Evolutionary conservation across 2,329 filamentous ascomycete species (phyloP), one percentile per base, ranked within the genome.

Genomic region (Talaromyces sp.): DNA sequence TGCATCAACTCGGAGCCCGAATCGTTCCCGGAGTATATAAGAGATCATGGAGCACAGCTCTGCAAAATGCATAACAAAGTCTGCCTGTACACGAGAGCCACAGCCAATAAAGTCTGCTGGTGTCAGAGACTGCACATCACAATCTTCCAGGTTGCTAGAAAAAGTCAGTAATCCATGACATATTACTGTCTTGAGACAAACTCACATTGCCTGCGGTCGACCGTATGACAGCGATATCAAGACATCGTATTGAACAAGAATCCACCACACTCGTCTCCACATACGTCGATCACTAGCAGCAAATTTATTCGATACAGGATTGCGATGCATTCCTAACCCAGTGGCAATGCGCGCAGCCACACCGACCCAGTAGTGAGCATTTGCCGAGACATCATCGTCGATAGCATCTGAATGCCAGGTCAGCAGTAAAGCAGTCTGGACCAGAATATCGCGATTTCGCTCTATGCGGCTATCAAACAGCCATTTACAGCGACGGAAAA

Each of bases 371-470:
- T 78, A 73, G 64, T 77, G 83, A 17, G 80, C 78, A 65, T 85
- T 84, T 44, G 81, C 80, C 4, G 81, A 73, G 7, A 84, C 79
- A 67, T 84, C 82, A 64, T 85, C 83, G 27, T 82, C 80, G 15
- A 80, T 78, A 9, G 70, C 71, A 55, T 85, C 81, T 1, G 81
- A 80, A 64, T 84, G 80, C 83, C 83, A 85, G 2, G 82, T 84
- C 58, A 85, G 66, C 1, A 85, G 75, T 25, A 85, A 71, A 1
- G 82, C 81, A 3, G 80, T 80, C 68, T 85, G 83, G n/a, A 85
- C 76, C 56, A 84, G 74, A 33, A 79, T 77, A 63, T 82, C 79
- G 15, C 83, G 77, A 65, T 85, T 82, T 28, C 81, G 77, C 64
- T 85, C 83, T 39, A 82, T 79, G 6, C 82, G 78, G 30, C 75